These are phyloP conservation scores for Erysimum pusillum DNA, from an alignment of 441 rosid species.

Conservation along the genomic window DNA sequence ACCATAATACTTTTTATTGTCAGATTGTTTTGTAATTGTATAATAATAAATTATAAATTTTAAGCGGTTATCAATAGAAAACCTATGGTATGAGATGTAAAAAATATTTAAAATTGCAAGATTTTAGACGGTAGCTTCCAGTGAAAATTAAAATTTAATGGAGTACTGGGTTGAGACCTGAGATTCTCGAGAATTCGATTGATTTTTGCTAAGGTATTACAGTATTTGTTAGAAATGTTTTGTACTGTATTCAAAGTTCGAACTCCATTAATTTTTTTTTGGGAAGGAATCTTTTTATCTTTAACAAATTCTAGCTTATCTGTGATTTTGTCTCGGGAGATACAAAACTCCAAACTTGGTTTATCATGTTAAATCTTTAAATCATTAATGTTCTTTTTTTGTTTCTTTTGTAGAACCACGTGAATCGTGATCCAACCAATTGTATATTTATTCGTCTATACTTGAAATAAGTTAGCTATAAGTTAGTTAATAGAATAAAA, in stretches of 20 bases:
- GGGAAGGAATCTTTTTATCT: constrained; percentile 15
- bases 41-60: neutral
- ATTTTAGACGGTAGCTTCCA: neutral
- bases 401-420: constrained; percentile 5
- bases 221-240: neutral
- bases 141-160: neutral
- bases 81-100: neutral
- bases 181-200: neutral
- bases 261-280: neutral
- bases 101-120: neutral
- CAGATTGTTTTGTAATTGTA: neutral
- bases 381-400: neutral
- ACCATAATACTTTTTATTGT: neutral
- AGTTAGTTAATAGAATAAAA: neutral
- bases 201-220: neutral
- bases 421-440: constrained; percentile 32
- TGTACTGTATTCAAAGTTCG: neutral
- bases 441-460: constrained; percentile 12
- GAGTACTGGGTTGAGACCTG: neutral
- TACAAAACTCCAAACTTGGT: constrained; percentile 28
- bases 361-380: neutral
- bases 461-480: neutral
- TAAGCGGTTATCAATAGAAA: neutral
- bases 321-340: constrained; percentile 24
- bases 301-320: constrained; percentile 14